Base-by-base conservation (phyloP, 805 yeast genomes). In the Wickerhamiella vanderwaltii region DNA sequence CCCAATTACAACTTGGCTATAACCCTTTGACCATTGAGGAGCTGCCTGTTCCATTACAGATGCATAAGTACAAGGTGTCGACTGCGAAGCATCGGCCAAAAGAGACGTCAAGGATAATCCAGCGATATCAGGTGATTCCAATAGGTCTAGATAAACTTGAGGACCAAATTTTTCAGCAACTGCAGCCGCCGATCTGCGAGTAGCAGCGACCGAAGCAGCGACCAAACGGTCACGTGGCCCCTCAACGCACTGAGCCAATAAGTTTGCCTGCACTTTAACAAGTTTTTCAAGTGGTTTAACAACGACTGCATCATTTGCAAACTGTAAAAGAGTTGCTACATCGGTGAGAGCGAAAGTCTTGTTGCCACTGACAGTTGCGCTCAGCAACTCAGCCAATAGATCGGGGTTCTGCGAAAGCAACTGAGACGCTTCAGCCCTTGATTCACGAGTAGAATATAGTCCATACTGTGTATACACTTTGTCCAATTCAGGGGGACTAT, bases 1-100 rank as follows among this genome's bases (percentile, higher is more conserved):
- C 3, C 51, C 56, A 6, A 65, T 50, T n/a, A 62, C 52, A 6
- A 44, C 48, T n/a, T 48, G 46, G n/a, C 45, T 41, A 48, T 55
- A 64, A 9, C 52, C 44, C 16, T 51, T 41, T 25, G 42, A 46
- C 15, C 58, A 43, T 1, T 48, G 47, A 19, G 12, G 18, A 16
- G 46, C 15, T 23, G 36, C 29, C 1, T 19, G 16, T 9, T 33
- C 17, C 18, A 18, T 29, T 2, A 9, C 12, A 16, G 23, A 9
- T 7, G 36, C 26, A 30, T 31, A 23, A 6, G 47, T 40, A 32
- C 35, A 18, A 6, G 47, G 39, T 6, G 41, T 22, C 5, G 29
- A 26, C 13, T 22, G 39, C 9, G 35, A 29, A 5, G 44, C 39
- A 7, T 32, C 42, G n/a, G 44, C 44, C 20, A 41, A 31, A 3